These are phyloP conservation scores for Zygoascus flipseniorum DNA, from an alignment of 805 yeast genomes.

Conservation along the genomic window DNA sequence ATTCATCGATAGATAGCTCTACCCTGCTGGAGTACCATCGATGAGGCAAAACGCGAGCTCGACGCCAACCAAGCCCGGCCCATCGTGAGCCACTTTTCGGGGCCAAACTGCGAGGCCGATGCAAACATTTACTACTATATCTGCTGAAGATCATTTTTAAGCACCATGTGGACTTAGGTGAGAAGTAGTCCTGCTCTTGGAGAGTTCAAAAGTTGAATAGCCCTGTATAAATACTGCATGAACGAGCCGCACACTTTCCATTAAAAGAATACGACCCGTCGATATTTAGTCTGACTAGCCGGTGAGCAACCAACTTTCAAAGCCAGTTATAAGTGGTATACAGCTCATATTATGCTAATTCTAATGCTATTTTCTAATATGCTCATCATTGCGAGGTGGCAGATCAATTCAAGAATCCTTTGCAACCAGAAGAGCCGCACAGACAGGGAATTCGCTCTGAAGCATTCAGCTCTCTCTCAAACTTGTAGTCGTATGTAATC, in stretches of 20 bases:
- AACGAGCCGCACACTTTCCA: too few relatives aligned
- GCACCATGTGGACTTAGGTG: too few relatives aligned
- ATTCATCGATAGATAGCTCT: neutral
- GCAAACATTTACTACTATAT: too few relatives aligned
- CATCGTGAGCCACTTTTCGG: too few relatives aligned
- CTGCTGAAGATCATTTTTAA: too few relatives aligned
- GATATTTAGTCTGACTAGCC: too few relatives aligned
- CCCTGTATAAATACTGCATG: neutral
- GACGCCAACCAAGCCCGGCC: neutral
- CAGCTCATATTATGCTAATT: neutral
- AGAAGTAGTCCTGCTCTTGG: too few relatives aligned
- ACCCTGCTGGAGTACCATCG: neutral
- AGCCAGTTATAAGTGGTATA: neutral
- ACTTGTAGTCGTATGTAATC: constrained; percentile 91
- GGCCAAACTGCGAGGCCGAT: too few relatives aligned
- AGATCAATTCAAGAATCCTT: constrained; percentile 64
- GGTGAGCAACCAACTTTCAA: too few relatives aligned
- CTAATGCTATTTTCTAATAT: neutral
- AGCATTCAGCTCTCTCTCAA: constrained; percentile 83
- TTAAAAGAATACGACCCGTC: too few relatives aligned
- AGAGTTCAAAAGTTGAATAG: too few relatives aligned
- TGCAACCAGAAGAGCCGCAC: constrained; percentile 93
- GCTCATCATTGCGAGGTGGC: too few relatives aligned
- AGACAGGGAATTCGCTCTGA: constrained; percentile 82
- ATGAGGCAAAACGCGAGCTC: neutral